Base-by-base conservation (phyloP, 352 stramenopile genomes). In the Blastocystis sp. region DNA sequence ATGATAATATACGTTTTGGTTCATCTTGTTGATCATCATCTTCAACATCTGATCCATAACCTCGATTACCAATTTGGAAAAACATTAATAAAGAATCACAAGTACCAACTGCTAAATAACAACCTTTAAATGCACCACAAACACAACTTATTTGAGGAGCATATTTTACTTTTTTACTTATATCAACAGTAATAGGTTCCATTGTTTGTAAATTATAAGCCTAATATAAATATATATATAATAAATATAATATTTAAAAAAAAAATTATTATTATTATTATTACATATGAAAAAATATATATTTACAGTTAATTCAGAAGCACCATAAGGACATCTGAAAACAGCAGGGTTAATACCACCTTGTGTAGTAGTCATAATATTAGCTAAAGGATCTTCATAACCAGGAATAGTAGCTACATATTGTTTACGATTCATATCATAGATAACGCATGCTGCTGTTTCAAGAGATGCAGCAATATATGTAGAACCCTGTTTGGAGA, bases 401-500 rank as follows among this genome's bases (percentile, higher is more conserved):
- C 52, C 52, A 1, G 44, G 28, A 30, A 42, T 62, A 2, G 52
- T 33, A 24, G 52, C 52, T 25, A 62, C 35, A 19, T 40, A 62
- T 25, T 62, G 52, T 27, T 44, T 39, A 32, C 52, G 52, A n/a
- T 39, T 48, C 52, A 62, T 62, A 34, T 62, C 52, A 30, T 62
- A 62, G 25, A 37, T 44, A 13, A 42, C 42, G 9, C 30, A 21
- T n/a, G 32, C 27, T 5, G 36, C 35, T 18, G 48, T 62, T 42
- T 62, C 52, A 36, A 54, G 52, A n/a, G 28, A 37, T 42, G 52
- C 52, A n/a, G 54, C 27, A 1, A 62, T 42, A 19, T 62, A 62
- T 52, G 48, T 42, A 19, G 48, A 42, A 18, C 52, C 52, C 40
- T 62, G 48, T 31, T 62, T 62, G 23, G 52, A 62, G 52, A 62